These are phyloP conservation scores for Aureobasidium sp. DNA, from an alignment of 2,329 filamentous ascomycete species.

Conservation along the genomic window DNA sequence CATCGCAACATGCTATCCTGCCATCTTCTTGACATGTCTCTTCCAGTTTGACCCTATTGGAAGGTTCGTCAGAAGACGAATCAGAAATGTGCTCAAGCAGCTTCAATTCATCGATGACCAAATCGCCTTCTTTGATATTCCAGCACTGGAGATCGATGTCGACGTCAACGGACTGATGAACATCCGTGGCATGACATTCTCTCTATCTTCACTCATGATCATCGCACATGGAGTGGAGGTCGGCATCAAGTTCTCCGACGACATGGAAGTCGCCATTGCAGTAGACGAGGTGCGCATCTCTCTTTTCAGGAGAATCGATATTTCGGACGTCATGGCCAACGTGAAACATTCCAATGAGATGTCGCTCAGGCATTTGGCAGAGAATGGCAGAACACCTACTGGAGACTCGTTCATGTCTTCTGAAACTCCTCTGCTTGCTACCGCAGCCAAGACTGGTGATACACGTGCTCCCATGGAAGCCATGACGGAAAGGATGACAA, in stretches of 20 bases:
- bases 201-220: conserved; percentile 41
- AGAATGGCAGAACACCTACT: conserved; percentile 29
- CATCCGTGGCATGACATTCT: conserved; percentile 45
- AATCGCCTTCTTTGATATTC: conserved; percentile 42
- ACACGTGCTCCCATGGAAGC: conserved; percentile 4
- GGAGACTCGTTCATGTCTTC: conserved; percentile 35
- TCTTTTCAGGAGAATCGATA: conserved; percentile 43
- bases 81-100: conserved; percentile 32
- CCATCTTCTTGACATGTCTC: conserved; percentile 36
- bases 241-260: conserved; percentile 44
- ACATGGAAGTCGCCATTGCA: conserved; percentile 46
- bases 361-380: conserved; percentile 37
- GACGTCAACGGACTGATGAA: conserved; percentile 46
- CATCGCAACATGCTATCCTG: conserved; percentile 33
- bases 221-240: conserved; percentile 47
- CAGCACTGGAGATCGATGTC: conserved; percentile 47
- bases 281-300: conserved; percentile 41
- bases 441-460: conserved; percentile 29
- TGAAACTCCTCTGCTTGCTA: conserved; percentile 39
- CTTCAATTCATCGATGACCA: conserved; percentile 45
- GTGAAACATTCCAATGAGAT: conserved; percentile 48
- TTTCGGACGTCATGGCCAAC: conserved; percentile 47
- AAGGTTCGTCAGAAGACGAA: conserved; percentile 28
- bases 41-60: conserved; percentile 39
- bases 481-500: conserved; percentile 30